Conservation (phyloP, 2,329 filamentous ascomycete species). For the Trichoderma sp. region DNA sequence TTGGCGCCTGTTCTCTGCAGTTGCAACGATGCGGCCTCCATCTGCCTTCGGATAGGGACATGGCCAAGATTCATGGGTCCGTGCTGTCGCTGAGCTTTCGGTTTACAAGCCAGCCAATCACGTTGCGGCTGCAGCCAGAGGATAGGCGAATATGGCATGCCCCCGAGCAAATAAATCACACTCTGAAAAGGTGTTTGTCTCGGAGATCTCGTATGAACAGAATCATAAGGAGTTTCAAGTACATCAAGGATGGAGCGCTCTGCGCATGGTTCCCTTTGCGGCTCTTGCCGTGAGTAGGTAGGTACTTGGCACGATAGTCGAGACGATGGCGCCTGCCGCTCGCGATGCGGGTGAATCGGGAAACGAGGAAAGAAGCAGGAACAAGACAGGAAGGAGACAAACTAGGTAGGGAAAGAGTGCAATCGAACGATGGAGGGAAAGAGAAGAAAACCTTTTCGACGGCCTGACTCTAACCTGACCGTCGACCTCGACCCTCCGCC, state of each 20-base stretch:
- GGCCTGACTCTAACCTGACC: background rate
- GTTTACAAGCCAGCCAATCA: conserved; percentile 18
- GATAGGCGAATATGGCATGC: background rate
- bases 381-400: background rate
- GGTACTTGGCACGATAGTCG: background rate
- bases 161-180: background rate
- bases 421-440: background rate
- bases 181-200: background rate
- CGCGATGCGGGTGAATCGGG: background rate
- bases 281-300: background rate
- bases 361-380: background rate
- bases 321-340: conserved; percentile 9
- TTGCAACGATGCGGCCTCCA: background rate
- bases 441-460: background rate
- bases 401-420: too few species aligned
- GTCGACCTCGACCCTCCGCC: background rate
- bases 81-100: conserved; percentile 13
- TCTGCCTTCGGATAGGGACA: background rate
- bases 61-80: background rate
- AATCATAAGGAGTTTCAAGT: background rate
- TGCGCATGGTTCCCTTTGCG: background rate
- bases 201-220: background rate
- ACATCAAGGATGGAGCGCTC: background rate
- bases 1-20: conserved; percentile 15
- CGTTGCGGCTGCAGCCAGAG: background rate